These are phyloP conservation scores for Nannochloropsis salina DNA, from an alignment of 108 stramenopile species.

Conservation along the genomic window DNA sequence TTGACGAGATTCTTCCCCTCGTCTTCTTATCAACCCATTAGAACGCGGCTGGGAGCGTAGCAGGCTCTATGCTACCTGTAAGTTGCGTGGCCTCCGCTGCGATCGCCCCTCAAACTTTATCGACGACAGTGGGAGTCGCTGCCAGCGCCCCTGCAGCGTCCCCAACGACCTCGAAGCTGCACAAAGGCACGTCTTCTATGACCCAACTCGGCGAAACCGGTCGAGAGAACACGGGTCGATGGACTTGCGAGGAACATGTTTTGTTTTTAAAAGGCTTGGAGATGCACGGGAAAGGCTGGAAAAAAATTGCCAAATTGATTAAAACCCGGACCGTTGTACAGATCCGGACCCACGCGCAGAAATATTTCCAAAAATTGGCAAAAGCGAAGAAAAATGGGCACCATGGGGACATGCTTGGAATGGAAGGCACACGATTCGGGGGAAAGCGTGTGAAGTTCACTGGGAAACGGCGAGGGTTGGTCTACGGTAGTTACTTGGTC, in stretches of 20 bases:
- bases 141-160: neutral
- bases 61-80: neutral
- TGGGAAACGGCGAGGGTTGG: neutral
- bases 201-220: constrained; percentile 9
- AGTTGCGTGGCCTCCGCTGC: neutral
- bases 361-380: constrained; percentile 67
- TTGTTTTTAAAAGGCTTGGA: constrained; percentile 76
- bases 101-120: neutral
- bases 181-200: neutral
- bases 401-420: constrained; percentile 28
- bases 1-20: neutral
- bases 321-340: constrained; percentile 67
- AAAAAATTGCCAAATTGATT: constrained; percentile 69
- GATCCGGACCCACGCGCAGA: constrained; percentile 76
- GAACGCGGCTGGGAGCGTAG: neutral
- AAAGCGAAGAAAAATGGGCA: constrained; percentile 54
- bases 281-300: constrained; percentile 80
- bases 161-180: neutral
- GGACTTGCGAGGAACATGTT: constrained; percentile 79
- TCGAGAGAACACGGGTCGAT: constrained; percentile 72
- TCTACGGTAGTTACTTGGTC: neutral
- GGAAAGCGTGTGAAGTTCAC: constrained; percentile 19
- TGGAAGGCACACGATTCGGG: constrained; percentile 7
- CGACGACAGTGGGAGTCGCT: neutral
- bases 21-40: neutral